Evolutionary conservation across 2,329 filamentous ascomycete species (phyloP).

Genomic region (Aspergillus jensenii): DNA sequence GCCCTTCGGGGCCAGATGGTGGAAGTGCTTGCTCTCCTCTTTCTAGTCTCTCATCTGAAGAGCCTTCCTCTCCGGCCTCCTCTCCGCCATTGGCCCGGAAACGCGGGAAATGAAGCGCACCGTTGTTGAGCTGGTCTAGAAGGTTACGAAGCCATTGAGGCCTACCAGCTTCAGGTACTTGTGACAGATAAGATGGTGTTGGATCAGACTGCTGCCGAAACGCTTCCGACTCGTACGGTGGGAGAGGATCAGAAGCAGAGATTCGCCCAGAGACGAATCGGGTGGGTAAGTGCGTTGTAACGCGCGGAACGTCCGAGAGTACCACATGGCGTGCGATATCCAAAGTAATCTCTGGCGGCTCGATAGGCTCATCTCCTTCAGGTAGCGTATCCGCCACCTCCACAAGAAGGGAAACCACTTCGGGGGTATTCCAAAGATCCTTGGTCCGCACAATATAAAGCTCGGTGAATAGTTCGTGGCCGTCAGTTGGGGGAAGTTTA

Average conservation of each 20-base stretch:
- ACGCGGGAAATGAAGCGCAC: constrained; percentile 26
- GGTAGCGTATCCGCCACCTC: constrained; percentile 63
- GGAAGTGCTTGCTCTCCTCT: constrained; percentile 15
- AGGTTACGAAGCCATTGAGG: constrained; percentile 40
- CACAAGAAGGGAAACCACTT: constrained; percentile 66
- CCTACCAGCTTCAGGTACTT: constrained; percentile 30
- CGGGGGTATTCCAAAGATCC: constrained; percentile 81
- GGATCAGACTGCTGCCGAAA: constrained; percentile 36
- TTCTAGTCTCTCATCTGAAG: constrained; percentile 13
- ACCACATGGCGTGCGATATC: constrained; percentile 74
- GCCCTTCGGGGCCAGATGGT: constrained; percentile 26
- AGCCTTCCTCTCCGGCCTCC: constrained; percentile 14
- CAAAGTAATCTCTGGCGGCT: constrained; percentile 49
- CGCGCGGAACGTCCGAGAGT: constrained; percentile 69
- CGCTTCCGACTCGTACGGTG: constrained; percentile 58
- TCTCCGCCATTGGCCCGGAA: constrained; percentile 21
- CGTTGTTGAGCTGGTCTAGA: constrained; percentile 36
- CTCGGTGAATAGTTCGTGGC: constrained; percentile 69
- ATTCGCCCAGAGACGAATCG: constrained; percentile 63
- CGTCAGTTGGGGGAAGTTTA: constrained; percentile 62
- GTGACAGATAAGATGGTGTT: constrained; percentile 31
- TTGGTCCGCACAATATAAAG: constrained; percentile 76
- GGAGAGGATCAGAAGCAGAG: constrained; percentile 79
- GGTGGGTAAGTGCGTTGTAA: constrained; percentile 69
- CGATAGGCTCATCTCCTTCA: constrained; percentile 42